A percentile compares a stretch with the other conserved stretches of the same genome.
Conservation (phyloP, 78 protist genomes). For the Chrysochromulina parva region DNA sequence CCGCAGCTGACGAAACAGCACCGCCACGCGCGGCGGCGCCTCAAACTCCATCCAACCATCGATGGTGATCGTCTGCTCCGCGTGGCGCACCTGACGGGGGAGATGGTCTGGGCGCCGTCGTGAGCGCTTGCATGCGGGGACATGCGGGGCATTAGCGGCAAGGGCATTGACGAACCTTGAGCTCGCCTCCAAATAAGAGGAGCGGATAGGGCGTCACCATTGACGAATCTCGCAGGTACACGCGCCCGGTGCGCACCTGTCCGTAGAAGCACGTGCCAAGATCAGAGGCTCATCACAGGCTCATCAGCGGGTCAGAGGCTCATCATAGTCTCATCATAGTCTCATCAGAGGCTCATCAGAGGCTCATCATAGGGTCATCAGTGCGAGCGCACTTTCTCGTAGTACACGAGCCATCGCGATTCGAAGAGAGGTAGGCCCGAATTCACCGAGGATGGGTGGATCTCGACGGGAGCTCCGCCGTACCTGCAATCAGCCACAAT, state of each 20-base stretch:
- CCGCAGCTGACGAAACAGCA: background rate
- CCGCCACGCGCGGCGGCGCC: background rate
- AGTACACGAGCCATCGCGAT: conserved; percentile 35
- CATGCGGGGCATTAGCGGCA: background rate
- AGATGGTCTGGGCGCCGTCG: too few relatives aligned
- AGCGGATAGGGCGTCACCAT: conserved; percentile 65
- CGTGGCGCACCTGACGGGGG: background rate
- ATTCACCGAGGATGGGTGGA: conserved; percentile 61
- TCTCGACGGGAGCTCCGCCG: background rate
- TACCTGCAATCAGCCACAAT: too few relatives aligned
- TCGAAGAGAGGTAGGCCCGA: background rate
- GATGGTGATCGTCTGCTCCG: background rate
- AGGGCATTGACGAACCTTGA: background rate
- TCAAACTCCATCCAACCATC: conserved; percentile 9
- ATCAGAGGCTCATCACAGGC: too few relatives aligned
- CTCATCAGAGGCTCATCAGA: too few relatives aligned
- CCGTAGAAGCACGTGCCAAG: background rate
- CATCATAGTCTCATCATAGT: too few relatives aligned
- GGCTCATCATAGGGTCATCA: too few relatives aligned
- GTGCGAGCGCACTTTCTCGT: conserved; percentile 59
- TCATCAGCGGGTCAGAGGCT: too few relatives aligned
- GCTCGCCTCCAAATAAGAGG: conserved; percentile 76
- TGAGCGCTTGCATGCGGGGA: too few relatives aligned
- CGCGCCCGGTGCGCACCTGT: background rate
- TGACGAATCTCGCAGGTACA: conserved; percentile 62